Evolutionary conservation across 495 filamentous ascomycete genomes (phyloP), one percentile per base, ranked within the genome.

Genomic region (Aspergillus heteromorphus): DNA sequence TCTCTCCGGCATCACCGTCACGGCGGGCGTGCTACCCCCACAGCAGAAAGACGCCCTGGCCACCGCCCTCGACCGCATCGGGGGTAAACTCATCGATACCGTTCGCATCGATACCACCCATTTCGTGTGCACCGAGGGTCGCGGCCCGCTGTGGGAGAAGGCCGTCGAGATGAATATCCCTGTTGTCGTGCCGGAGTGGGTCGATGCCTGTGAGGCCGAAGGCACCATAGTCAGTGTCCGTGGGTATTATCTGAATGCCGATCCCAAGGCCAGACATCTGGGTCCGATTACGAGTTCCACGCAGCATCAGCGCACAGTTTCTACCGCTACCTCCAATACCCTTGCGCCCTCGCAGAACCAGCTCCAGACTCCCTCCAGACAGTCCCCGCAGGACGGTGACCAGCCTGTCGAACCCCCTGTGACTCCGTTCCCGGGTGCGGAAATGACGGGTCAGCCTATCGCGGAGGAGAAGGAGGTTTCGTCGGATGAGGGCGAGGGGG

Each of bases 41-140:
- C 79, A 84, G 29, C 79, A 86, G 42, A 82, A 85, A 57, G 91
- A 96, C 51, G 83, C 79, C 40, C 80, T 99, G 0, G 73, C 80
- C 18, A 78, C 76, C 17, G 87, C 91, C 3, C 77, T 96, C 18
- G 86, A 95, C 58, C 79, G 91, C 51, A 95, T 99, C 55, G 93
- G 95, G 31, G 95, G 89, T 40, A 95, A 93, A 73, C 73, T 97
- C 51, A 87, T 90, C 45, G 95, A 97, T 58, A 78, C 82, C 2
- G 95, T 99, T 25, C 79, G 92, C 49, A 97, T 99, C 55, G 93
- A 99, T 63, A 99, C 93, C 3, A 99, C 93, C 14, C 93, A 99
- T 70, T 99, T 97, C 67, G 92, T 99, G 47, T 97, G 92, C 58
- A 92, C 88, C n/a, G 95, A 99, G 65, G 92, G 92, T 2, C 76